Base-by-base conservation (phyloP, 768 basidiomycete genomes). In the Gyrodon lividus region DNA sequence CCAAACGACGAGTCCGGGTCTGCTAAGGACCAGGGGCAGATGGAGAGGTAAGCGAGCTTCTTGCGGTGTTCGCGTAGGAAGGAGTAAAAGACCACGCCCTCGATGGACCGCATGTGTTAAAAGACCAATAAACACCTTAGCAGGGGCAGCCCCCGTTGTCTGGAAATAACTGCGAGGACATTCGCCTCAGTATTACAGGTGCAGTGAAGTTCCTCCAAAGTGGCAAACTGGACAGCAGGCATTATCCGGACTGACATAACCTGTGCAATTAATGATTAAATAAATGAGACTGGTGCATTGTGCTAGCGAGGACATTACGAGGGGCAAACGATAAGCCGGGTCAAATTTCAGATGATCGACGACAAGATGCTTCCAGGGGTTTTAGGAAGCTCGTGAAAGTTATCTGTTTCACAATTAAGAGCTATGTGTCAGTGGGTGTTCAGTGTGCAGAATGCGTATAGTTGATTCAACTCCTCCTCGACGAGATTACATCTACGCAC, bases 31-130 rank as follows among this genome's bases (percentile, higher is more conserved):
- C 17, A 19, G 26, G 44, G 13, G 24, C 5, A 26, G 6, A 51
- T 46, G 50, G 50, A 30, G 17, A 51, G 44, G 35, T 17, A 20
- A 14, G 24, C 22, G 23, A 51, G 13, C 14, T 38, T 20, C 38
- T 45, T 46, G 14, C 43, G 24, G 26, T 51, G 50, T 19, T 7
- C 35, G 23, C 38, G 43, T 17, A 51, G 44, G 35, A 51, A 26
- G 20, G 41, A 22, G 22, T 24, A 24, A 24, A 8, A 23, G 22
- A 26, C 22, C 20, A 22, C 8, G 12, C 10, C 22, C 20, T 22
- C 5, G 19, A 40, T 20, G 1, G 2, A 6, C 3, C n/a, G 12
- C 26, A 30, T 23, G 20, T 23, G 43, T 12, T 24, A 13, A 23
- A 33, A 20, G 6, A 43, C 10, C 31, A 22, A 33, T 30, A 50